A percentile compares a stretch with the other conserved stretches of the same genome.
phyloP scores from a whole-genome alignment of 2,329 filamentous ascomycete genomes.

The Cladophialophora psammophila region DNA sequence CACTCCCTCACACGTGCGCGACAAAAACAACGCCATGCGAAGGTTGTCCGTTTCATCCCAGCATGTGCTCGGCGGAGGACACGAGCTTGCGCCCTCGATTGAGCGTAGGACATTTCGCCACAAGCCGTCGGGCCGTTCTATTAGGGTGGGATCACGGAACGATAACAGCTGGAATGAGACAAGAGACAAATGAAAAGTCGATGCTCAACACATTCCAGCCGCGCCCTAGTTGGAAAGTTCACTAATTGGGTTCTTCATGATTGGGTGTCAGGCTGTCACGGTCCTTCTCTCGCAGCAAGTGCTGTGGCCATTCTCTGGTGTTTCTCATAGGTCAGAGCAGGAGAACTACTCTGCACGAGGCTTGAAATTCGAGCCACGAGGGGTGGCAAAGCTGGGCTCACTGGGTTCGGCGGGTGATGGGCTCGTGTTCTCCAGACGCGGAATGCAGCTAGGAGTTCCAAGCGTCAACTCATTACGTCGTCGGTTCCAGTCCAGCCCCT shows the following conservation, averaged over 20 bases:
- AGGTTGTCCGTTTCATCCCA: not conserved
- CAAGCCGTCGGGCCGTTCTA: not conserved
- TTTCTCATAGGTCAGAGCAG: not conserved
- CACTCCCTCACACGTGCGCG: not conserved
- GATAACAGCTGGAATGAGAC: not conserved
- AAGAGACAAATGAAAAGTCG: not conserved
- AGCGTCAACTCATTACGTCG: not conserved
- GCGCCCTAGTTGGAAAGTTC: not conserved
- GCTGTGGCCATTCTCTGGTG: not conserved
- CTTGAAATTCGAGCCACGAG: conserved; percentile 26
- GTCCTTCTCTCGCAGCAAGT: not conserved
- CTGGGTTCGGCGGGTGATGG: not conserved
- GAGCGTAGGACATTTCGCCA: not conserved
- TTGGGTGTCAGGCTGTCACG: not conserved
- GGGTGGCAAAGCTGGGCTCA: conserved; percentile 3
- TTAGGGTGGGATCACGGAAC: not conserved
- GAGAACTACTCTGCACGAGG: conserved; percentile 8
- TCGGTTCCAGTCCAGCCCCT: conserved; percentile 13
- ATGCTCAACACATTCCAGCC: not conserved
- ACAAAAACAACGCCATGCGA: not conserved
- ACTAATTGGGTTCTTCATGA: not conserved
- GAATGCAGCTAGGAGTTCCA: not conserved
- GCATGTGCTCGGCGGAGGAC: not conserved
- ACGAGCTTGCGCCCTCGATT: too few relatives aligned
- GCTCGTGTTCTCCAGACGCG: conserved; percentile 7